These are phyloP conservation scores for Cryptococcus depauperatus DNA, from an alignment of 1,284 basidiomycete genomes.

Conservation along the genomic window DNA sequence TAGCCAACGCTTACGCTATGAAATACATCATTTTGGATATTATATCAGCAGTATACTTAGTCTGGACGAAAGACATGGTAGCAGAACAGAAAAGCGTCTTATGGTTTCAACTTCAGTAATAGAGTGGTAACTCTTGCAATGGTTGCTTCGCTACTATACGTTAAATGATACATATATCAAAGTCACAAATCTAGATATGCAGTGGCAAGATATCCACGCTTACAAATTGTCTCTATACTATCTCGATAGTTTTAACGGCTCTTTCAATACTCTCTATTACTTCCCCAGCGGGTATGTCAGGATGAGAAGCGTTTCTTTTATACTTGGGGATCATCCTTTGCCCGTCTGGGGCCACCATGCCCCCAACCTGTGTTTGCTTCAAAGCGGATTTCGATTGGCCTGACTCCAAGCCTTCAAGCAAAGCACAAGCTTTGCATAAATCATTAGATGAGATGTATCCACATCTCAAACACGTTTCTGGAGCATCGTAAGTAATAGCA, in stretches of 20 bases:
- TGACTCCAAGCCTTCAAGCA: slow-evolving; percentile 82
- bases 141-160: too few species aligned
- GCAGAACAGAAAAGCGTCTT: too few species aligned
- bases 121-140: too few species aligned
- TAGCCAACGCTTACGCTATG: too few species aligned
- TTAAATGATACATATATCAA: too few species aligned
- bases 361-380: slow-evolving; percentile 27
- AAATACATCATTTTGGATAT: too few species aligned
- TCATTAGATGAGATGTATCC: slow-evolving; percentile 90
- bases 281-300: background rate
- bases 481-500: background rate
- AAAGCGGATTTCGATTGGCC: slow-evolving; percentile 54
- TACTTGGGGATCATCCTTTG: slow-evolving; percentile 43
- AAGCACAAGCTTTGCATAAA: slow-evolving; percentile 74
- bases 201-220: too few species aligned
- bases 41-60: too few species aligned
- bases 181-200: too few species aligned
- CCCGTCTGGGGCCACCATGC: slow-evolving; percentile 26
- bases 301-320: slow-evolving; percentile 25
- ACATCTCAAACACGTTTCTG: slow-evolving; percentile 80
- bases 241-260: slow-evolving; percentile 25
- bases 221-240: slow-evolving; percentile 12
- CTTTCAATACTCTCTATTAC: slow-evolving; percentile 33
- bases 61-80: too few species aligned
- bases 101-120: too few species aligned